phyloP scores from a whole-genome alignment of 352 stramenopile species.

The Phytophthora pseudosyringae region DNA sequence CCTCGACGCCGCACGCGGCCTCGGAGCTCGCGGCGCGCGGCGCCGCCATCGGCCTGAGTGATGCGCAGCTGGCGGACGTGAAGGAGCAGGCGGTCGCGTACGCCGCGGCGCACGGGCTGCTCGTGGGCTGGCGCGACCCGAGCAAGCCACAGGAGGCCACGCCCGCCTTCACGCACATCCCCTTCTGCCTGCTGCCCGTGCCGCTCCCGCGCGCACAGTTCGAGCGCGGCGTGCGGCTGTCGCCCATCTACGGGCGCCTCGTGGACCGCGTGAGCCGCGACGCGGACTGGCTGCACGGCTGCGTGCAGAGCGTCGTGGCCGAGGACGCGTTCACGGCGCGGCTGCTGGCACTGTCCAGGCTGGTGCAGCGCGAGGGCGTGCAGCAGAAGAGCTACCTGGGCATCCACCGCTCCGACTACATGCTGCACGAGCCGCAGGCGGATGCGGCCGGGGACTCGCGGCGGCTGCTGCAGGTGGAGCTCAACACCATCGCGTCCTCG shows the following conservation, averaged over 20 bases:
- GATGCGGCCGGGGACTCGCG: constrained; percentile 47
- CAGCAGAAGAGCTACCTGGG: constrained; percentile 88
- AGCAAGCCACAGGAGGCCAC: constrained; percentile 27
- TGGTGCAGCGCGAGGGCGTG: constrained; percentile 68
- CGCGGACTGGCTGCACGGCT: constrained; percentile 78
- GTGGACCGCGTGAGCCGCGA: constrained; percentile 86
- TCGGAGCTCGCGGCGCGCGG: constrained; percentile 32
- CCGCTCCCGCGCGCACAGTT: constrained; percentile 66
- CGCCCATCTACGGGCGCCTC: constrained; percentile 74
- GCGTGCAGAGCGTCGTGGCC: constrained; percentile 72
- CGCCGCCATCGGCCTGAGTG: constrained; percentile 47
- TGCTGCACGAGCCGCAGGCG: constrained; percentile 87
- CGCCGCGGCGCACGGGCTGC: constrained; percentile 73
- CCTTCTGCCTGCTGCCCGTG: constrained; percentile 75
- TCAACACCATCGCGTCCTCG: constrained; percentile 98
- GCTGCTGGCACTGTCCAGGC: constrained; percentile 81
- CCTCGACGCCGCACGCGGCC: constrained; percentile 21
- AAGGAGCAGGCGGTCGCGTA: constrained; percentile 81
- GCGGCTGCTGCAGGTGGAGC: constrained; percentile 94
- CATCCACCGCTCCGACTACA: constrained; percentile 95
- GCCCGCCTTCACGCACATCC: constrained; percentile 77
- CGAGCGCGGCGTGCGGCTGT: constrained; percentile 68
- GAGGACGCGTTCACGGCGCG: constrained; percentile 89
- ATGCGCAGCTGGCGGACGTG: constrained; percentile 48
- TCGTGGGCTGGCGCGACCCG: constrained; percentile 67